Percentiles rank a stretch among this genome's conserved stretches.
phyloP scores from a whole-genome alignment of 768 basidiomycete genomes.

The Cystobasidium ongulense region DNA sequence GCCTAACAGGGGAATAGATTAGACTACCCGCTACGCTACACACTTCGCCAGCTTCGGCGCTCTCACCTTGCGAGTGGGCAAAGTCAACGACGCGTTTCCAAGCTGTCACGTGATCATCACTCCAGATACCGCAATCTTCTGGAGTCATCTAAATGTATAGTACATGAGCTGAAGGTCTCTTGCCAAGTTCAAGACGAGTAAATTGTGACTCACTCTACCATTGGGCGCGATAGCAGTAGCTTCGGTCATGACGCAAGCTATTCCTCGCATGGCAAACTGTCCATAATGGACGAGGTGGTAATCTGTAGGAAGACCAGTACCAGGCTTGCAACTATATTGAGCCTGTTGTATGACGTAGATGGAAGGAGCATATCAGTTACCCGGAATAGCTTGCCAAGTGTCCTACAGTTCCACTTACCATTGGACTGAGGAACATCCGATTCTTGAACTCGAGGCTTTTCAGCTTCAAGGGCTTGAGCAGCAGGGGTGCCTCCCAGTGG shows the following conservation, averaged over 20 bases:
- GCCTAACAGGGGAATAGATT: not conserved
- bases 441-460: conserved; percentile 62
- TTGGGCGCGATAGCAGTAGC: conserved; percentile 51
- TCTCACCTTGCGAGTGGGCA: conserved; percentile 21
- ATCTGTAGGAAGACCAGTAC: conserved; percentile 59
- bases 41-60: too few species aligned
- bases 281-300: conserved; percentile 71
- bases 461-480: conserved; percentile 63
- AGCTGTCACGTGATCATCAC: conserved; percentile 2
- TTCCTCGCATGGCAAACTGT: conserved; percentile 62
- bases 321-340: conserved; percentile 66
- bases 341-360: conserved; percentile 52
- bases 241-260: conserved; percentile 63
- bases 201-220: conserved; percentile 23
- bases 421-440: conserved; percentile 51
- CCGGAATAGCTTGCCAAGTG: too few species aligned
- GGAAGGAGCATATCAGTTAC: not conserved
- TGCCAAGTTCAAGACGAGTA: not conserved
- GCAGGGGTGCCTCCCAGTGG: conserved; percentile 46
- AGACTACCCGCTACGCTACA: not conserved
- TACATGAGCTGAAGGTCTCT: too few species aligned
- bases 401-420: too few species aligned
- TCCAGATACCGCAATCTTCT: conserved; percentile 29
- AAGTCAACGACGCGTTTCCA: conserved; percentile 17
- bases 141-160: conserved; percentile 10